A percentile compares a stretch with the other conserved stretches of the same genome.
Evolutionary conservation across 164 flowering plant species (phyloP).

Genomic region (Sedum album): DNA sequence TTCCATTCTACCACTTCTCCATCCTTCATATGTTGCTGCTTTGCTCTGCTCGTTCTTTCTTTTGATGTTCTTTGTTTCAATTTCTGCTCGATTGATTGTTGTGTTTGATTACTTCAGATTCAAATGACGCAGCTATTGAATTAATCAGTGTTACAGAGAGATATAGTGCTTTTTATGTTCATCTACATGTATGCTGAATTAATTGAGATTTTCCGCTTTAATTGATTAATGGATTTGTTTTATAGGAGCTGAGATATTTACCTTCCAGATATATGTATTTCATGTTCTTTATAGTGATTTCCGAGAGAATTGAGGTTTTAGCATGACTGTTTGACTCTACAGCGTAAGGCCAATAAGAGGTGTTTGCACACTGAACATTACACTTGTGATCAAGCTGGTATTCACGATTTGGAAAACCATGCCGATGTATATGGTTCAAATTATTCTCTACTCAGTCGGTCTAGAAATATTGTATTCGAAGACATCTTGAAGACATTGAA

Average conservation of each 20-base stretch:
- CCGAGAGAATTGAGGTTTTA: neutral
- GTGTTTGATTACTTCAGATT: no score
- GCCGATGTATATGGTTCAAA: slow-evolving; percentile 16
- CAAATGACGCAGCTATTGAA: no score
- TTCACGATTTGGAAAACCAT: slow-evolving; percentile 13
- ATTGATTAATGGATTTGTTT: no score
- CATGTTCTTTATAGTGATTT: no score
- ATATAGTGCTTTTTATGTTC: no score
- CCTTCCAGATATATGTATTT: no score
- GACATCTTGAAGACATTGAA: slow-evolving; percentile 27
- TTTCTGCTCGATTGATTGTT: no score
- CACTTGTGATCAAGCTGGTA: slow-evolving; percentile 17
- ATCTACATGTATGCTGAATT: no score
- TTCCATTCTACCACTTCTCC: neutral
- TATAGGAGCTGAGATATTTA: neutral
- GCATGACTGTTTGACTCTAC: no score
- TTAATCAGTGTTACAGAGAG: no score
- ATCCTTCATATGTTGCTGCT: neutral
- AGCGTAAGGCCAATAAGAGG: neutral
- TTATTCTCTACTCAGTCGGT: slow-evolving; percentile 18
- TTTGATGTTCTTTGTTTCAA: no score
- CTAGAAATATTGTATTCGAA: slow-evolving; percentile 34
- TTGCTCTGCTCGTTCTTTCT: neutral
- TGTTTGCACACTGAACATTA: neutral
- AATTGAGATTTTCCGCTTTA: no score